Base-by-base conservation (phyloP, 2,329 filamentous ascomycete genomes). In the Lachnellula cervina region DNA sequence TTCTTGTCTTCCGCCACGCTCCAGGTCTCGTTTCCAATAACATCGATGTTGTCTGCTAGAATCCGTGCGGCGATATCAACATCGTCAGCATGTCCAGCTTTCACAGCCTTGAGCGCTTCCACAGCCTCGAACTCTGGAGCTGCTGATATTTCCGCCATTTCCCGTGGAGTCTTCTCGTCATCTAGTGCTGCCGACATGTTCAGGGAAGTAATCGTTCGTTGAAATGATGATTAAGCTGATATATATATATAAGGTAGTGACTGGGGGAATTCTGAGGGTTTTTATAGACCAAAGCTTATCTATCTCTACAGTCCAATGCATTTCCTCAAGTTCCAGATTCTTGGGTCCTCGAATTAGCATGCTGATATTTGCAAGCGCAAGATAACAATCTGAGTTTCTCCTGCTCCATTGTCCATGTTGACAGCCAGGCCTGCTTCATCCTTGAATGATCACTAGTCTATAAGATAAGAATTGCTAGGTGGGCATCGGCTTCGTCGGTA, bases 41-140 rank as follows among this genome's bases (percentile, higher is more conserved):
- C 48, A 42, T 61, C 64, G 25, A 56, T 60, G 54, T 65, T 63
- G 42, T 66, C 44, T 7, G 65, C 62, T 8, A 67, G 54, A 47
- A 68, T 65, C 47, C 63, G 63, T 5, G 64, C 62, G 8, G 65
- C 65, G 44, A 68, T 64, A 46, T 68, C 65, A 17, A 66, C 57
- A 21, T 66, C 61, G 2, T 66, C 44, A 14, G 57, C 63, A 5
- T 62, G 58, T 3, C 64, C 64, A 3, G 63, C 61, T 54, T 67
- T 64, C 25, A 66, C 59, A 5, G 62, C 64, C 48, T 65, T 65
- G 35, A 67, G 56, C 14, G 63, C 62, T 14, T 55, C 58, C 51
- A 63, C 57, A 17, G 59, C 58, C 35, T 49, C 45, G 9, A 40
- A 19, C 35, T 49, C 49, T 40, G 54, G 48, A n/a, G 42, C 21